A percentile compares a stretch with the other conserved stretches of the same genome.
Conservation (phyloP, 106 monocot genomes). For the Dioscorea dumetorum region DNA sequence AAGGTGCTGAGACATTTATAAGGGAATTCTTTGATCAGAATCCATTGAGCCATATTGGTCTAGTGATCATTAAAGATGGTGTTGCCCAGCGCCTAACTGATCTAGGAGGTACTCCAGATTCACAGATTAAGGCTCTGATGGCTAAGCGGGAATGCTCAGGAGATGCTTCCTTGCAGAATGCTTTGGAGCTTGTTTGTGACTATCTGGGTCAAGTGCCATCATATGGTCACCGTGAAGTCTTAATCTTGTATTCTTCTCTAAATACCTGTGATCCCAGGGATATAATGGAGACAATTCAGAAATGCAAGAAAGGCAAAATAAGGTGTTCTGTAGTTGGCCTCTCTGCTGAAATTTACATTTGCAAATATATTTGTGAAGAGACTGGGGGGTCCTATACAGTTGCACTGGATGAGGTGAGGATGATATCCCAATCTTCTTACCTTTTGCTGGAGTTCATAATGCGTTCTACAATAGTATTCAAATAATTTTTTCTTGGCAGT, state of each 20-base stretch:
- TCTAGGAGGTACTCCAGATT: conserved; percentile 88
- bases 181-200: conserved; percentile 82
- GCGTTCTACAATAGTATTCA: not conserved
- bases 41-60: conserved; percentile 85
- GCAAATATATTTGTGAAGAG: conserved; percentile 84
- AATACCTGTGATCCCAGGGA: conserved; percentile 97
- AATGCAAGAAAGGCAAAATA: conserved; percentile 86
- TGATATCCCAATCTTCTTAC: conserved; percentile 1
- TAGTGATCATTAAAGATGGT: conserved; percentile 88
- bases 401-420: conserved; percentile 76
- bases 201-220: conserved; percentile 71
- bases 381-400: conserved; percentile 90
- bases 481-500: conserved; percentile 30
- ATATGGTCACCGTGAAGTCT: conserved; percentile 94
- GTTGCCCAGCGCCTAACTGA: conserved; percentile 83
- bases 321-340: conserved; percentile 92
- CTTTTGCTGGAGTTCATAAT: conserved; percentile 1
- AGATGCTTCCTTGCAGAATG: conserved; percentile 88
- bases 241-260: conserved; percentile 86
- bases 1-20: conserved; percentile 68
- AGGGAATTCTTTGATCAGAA: conserved; percentile 99
- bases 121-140: conserved; percentile 88
- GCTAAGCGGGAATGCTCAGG: conserved; percentile 95
- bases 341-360: conserved; percentile 83
- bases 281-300: conserved; percentile 80